A percentile compares a stretch with the other conserved stretches of the same genome.
Evolutionary conservation across 1,139 yeast genomes (phyloP).

Genomic region (Pichia sp.): DNA sequence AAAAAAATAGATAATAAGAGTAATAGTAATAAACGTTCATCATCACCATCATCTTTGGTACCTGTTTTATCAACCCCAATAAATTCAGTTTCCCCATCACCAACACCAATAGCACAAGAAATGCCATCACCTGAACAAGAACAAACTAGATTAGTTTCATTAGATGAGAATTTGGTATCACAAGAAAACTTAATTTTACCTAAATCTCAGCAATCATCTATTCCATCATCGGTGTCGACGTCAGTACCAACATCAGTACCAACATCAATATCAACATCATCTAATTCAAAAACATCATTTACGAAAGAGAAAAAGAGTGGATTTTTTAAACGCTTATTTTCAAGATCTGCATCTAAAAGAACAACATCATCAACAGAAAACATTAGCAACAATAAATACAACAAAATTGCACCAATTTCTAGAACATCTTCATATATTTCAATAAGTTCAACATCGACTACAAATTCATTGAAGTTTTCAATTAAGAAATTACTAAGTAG

Average conservation of each 20-base stretch:
- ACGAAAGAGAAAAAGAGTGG: conserved; percentile 3
- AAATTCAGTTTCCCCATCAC: background rate
- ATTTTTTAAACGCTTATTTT: conserved; percentile 7
- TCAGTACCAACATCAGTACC: background rate
- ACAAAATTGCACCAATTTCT: background rate
- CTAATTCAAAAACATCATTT: too few species aligned
- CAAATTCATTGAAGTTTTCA: conserved; percentile 3
- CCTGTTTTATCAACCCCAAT: background rate
- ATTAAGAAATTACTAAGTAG: background rate
- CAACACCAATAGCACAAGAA: background rate
- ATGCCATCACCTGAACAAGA: background rate
- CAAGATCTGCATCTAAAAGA: conserved; percentile 2
- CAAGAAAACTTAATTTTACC: background rate
- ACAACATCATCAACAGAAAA: background rate
- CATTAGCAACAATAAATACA: background rate
- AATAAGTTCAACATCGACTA: background rate
- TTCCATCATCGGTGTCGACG: background rate
- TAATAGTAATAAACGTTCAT: too few species aligned
- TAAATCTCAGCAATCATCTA: background rate
- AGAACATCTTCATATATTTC: background rate
- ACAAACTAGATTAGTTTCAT: background rate
- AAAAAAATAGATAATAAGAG: background rate
- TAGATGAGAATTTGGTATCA: background rate
- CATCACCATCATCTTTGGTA: background rate
- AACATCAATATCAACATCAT: background rate